Conservation (phyloP, 768 basidiomycete genomes). For the Trametes cingulata region DNA sequence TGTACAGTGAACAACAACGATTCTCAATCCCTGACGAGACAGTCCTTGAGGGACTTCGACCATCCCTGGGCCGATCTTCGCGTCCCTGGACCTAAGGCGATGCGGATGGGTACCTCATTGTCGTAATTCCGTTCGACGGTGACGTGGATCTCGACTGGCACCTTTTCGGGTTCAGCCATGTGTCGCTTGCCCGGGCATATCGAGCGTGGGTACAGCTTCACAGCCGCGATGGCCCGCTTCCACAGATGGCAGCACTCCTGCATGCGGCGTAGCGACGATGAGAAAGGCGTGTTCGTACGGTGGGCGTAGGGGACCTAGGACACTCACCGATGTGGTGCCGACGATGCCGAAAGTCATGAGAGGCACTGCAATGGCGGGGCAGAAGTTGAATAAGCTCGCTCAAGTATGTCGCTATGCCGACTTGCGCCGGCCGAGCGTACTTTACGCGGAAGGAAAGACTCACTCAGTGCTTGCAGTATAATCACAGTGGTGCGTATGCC, state of each 20-base stretch:
- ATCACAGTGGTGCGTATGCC: background rate
- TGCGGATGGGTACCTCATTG: too few species aligned
- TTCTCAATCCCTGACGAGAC: too few species aligned
- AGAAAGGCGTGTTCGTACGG: background rate
- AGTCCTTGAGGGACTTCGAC: too few species aligned
- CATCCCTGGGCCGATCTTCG: too few species aligned
- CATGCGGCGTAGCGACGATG: background rate
- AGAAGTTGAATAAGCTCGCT: background rate
- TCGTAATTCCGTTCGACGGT: background rate
- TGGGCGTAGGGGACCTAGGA: background rate
- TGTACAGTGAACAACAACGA: too few species aligned
- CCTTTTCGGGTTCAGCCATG: background rate
- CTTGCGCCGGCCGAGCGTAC: background rate
- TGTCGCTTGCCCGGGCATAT: background rate
- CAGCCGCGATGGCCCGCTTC: background rate
- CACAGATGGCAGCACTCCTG: background rate
- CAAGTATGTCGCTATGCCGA: background rate
- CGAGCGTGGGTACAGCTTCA: background rate
- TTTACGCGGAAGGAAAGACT: background rate
- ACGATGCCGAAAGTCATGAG: conserved; percentile 22
- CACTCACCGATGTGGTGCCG: conserved; percentile 2
- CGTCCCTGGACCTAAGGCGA: too few species aligned
- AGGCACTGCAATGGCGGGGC: conserved; percentile 16
- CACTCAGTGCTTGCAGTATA: conserved; percentile 3
- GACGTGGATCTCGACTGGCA: background rate